These are phyloP conservation scores for Neurospora sp. DNA, from an alignment of 2,329 filamentous ascomycete species.

Conservation along the genomic window DNA sequence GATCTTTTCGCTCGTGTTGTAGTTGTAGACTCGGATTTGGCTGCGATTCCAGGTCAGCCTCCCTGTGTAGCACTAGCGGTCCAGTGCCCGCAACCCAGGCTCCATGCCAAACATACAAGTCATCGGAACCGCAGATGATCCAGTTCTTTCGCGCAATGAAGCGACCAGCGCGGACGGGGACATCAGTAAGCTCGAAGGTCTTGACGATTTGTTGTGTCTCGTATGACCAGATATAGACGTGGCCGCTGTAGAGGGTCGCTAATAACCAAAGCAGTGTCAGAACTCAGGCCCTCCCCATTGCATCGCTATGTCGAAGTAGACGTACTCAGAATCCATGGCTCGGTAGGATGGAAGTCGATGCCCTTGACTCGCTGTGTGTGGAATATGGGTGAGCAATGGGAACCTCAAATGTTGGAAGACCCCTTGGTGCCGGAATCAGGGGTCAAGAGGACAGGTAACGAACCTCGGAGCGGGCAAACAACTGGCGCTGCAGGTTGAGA, in stretches of 20 bases:
- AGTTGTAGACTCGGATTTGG: conserved; percentile 84
- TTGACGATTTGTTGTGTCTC: conserved; percentile 96
- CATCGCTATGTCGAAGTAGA: neutral
- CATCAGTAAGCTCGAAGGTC: conserved; percentile 97
- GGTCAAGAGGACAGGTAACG: conserved; percentile 1
- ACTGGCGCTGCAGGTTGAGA: conserved; percentile 18
- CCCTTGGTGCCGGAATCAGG: neutral
- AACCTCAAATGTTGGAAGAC: neutral
- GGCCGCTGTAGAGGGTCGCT: conserved; percentile 82
- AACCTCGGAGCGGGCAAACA: conserved; percentile 22
- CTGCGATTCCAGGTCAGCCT: conserved; percentile 55
- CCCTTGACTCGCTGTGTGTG: conserved; percentile 90
- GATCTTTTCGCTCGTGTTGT: conserved; percentile 98
- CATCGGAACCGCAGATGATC: conserved; percentile 92
- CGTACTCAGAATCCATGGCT: conserved; percentile 82
- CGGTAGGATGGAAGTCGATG: conserved; percentile 92
- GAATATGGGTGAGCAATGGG: conserved; percentile 36
- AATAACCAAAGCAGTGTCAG: conserved; percentile 8
- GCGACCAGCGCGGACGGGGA: conserved; percentile 89
- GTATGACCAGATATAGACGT: conserved; percentile 99
- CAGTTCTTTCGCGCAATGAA: conserved; percentile 98
- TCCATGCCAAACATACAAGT: conserved; percentile 49
- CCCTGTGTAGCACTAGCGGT: neutral
- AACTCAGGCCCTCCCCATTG: neutral
- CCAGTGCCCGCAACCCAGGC: neutral